Base-by-base conservation (phyloP, 768 basidiomycete species). In the Pleurotus citrinopileatus region DNA sequence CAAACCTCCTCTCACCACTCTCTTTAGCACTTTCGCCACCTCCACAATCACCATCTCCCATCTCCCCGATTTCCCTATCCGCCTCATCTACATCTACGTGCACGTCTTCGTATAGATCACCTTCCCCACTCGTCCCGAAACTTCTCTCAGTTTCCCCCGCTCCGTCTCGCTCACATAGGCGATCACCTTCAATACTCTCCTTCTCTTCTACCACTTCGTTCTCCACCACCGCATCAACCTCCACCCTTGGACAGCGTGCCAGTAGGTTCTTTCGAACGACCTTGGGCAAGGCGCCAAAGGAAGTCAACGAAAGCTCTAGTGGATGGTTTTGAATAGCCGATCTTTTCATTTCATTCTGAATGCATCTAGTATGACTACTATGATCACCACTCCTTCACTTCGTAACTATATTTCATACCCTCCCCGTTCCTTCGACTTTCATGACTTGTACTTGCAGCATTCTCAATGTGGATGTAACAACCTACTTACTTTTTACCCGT, bases 221-320 rank as follows among this genome's bases (percentile, higher is more conserved):
- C 45, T 47, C 29, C 25, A 28, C 45, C n/a, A 9, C 26, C 25
- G 12, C 8, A 5, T 47, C 45, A 15, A 29, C 25, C 17, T 20
- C 45, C 25, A 13, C 45, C 12, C n/a, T 47, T 47, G 45, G 45
- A 47, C 26, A 28, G 23, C 45, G 45, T 32, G 45, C 45, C 12
- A 47, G 45, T 26, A n/a, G 45, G 38, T 40, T 40, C 13, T 40
- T 40, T 19, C 10, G 38, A 19, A 19, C 19, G 38, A 40, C 38
- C 2, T n/a, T 40, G 10, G 38, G 38, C 7, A 40, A 40, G 38
- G 38, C 7, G 19, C 38, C 38, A 19, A 40, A 19, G 19, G 38
- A 40, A n/a, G 38, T 12, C 12, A 19, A 40, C 10, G 38, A 40
- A 40, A 15, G 15, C 19, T 12, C 38, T 3, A 40, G 38, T 40